These are phyloP conservation scores for Paxillus rubicundulus DNA, from an alignment of 768 basidiomycete species.

Conservation along the genomic window DNA sequence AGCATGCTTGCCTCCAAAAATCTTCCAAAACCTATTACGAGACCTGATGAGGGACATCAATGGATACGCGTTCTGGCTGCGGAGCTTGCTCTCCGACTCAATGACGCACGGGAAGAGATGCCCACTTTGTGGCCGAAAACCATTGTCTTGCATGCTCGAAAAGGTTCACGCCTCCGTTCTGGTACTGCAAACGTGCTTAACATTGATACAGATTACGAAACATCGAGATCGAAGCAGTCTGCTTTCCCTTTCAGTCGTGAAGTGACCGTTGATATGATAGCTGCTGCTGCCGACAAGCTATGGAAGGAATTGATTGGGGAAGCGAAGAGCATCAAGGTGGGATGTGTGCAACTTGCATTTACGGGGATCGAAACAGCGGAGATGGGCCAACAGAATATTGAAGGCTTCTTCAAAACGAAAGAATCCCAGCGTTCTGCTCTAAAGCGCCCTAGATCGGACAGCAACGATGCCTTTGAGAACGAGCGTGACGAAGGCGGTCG, in stretches of 20 bases:
- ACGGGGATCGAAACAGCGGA: slow-evolving; percentile 74
- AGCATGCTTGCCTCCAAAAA: slow-evolving; percentile 99
- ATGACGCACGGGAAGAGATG: slow-evolving; percentile 70
- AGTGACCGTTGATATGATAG: slow-evolving; percentile 73
- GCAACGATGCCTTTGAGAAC: not conserved
- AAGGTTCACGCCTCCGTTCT: slow-evolving; percentile 44
- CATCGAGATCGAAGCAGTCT: slow-evolving; percentile 75
- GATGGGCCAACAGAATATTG: slow-evolving; percentile 80
- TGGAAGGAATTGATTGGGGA: slow-evolving; percentile 84
- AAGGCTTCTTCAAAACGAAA: slow-evolving; percentile 69
- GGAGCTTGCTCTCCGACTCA: slow-evolving; percentile 82
- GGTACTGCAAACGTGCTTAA: not conserved
- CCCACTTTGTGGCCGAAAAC: slow-evolving; percentile 92
- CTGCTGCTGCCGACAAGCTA: slow-evolving; percentile 71
- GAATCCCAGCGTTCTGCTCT: slow-evolving; percentile 20
- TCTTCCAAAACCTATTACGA: slow-evolving; percentile 73
- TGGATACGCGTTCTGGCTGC: slow-evolving; percentile 93
- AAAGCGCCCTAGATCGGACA: slow-evolving; percentile 42
- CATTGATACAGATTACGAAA: slow-evolving; percentile 54
- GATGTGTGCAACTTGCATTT: slow-evolving; percentile 70
- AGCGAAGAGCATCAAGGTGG: slow-evolving; percentile 57
- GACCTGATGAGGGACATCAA: slow-evolving; percentile 71
- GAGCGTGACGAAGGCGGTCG: not conserved
- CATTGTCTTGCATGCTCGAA: slow-evolving; percentile 73
- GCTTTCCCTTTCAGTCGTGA: slow-evolving; percentile 82